phyloP scores from a whole-genome alignment of 2,329 filamentous ascomycete species.

The Ciborinia camelliae region DNA sequence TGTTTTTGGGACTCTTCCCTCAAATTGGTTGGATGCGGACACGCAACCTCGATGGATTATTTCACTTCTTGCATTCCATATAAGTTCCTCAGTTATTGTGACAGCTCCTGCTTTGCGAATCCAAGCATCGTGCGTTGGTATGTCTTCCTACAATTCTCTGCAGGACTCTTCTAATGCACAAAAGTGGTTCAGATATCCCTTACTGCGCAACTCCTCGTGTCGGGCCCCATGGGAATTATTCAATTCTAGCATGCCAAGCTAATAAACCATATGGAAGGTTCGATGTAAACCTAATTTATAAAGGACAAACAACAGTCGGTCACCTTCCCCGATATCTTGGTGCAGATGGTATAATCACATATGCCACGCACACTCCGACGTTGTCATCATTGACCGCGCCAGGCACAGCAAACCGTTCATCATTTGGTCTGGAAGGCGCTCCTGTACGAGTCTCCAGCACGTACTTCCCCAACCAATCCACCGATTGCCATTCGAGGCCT shows the following conservation, averaged over 20 bases:
- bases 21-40: constrained; percentile 22
- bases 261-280: constrained; percentile 9
- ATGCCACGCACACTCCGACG: constrained; percentile 18
- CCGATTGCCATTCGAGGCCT: neutral
- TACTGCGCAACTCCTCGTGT: constrained; percentile 22
- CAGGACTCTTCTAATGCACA: neutral
- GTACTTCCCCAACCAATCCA: neutral
- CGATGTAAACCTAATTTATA: constrained; percentile 7
- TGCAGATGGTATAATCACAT: constrained; percentile 21
- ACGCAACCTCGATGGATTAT: constrained; percentile 22
- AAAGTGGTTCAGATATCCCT: constrained; percentile 20
- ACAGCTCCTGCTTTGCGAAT: constrained; percentile 20
- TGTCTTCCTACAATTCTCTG: neutral
- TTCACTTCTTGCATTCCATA: constrained; percentile 25
- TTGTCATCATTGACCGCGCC: neutral
- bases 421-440: neutral
- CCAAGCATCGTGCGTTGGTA: constrained; percentile 23
- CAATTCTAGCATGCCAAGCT: constrained; percentile 21
- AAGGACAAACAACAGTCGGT: constrained; percentile 20
- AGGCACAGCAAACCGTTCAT: neutral
- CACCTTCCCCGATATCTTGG: constrained; percentile 22
- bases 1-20: constrained; percentile 25
- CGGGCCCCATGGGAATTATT: constrained; percentile 19
- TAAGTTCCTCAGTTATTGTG: constrained; percentile 15
- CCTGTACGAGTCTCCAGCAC: neutral